Evolutionary conservation across 2,329 filamentous ascomycete genomes (phyloP).

Genomic region (Aureobasidium leucospermi): DNA sequence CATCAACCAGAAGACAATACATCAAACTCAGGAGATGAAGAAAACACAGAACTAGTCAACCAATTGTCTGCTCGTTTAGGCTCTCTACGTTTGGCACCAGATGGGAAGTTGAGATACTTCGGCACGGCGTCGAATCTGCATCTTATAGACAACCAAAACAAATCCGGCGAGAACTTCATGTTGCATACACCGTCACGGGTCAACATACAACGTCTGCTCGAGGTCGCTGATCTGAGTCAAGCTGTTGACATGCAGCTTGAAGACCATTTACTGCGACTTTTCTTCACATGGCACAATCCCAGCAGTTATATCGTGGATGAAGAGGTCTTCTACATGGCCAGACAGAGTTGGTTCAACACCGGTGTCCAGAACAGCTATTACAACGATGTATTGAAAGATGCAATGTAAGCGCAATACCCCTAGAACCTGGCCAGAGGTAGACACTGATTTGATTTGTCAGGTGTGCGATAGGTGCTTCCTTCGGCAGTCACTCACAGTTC

Average conservation of each 20-base stretch:
- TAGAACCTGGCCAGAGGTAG: neutral
- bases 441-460: slow-evolving; percentile 1
- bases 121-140: slow-evolving; percentile 40
- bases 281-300: slow-evolving; percentile 44
- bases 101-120: slow-evolving; percentile 39
- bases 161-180: slow-evolving; percentile 25
- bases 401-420: slow-evolving; percentile 14
- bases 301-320: slow-evolving; percentile 40
- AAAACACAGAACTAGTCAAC: slow-evolving; percentile 33
- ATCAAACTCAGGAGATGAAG: slow-evolving; percentile 16
- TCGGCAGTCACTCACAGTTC: slow-evolving; percentile 30
- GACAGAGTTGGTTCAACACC: slow-evolving; percentile 1
- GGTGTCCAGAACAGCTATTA: slow-evolving; percentile 16
- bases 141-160: slow-evolving; percentile 28
- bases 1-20: neutral
- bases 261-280: slow-evolving; percentile 38
- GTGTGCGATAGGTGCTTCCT: slow-evolving; percentile 29
- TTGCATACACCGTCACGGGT: slow-evolving; percentile 31
- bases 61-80: slow-evolving; percentile 39
- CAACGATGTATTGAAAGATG: slow-evolving; percentile 20
- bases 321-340: slow-evolving; percentile 23
- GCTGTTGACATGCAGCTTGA: slow-evolving; percentile 35
- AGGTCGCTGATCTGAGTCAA: slow-evolving; percentile 36
- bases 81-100: slow-evolving; percentile 36
- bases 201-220: slow-evolving; percentile 27